A percentile compares a stretch with the other conserved stretches of the same genome.
Conservation (phyloP, 805 yeast genomes). For the Komagataella ulmi region DNA sequence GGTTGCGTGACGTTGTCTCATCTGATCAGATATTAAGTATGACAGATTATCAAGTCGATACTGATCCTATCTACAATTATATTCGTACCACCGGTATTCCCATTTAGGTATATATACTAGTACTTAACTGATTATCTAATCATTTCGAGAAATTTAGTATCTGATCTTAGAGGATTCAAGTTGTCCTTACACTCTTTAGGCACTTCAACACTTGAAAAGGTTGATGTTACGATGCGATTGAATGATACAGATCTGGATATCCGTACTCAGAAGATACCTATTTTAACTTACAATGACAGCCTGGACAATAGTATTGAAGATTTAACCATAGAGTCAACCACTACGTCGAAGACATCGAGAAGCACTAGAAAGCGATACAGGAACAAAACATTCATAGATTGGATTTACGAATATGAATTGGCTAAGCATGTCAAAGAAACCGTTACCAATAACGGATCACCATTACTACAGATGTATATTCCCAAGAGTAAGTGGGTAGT, state of each 20-base stretch:
- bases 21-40: slow-evolving; percentile 30
- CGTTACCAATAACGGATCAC: slow-evolving; percentile 5
- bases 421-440: slow-evolving; percentile 9
- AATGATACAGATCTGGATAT: background rate
- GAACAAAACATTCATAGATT: slow-evolving; percentile 15
- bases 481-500: slow-evolving; percentile 32
- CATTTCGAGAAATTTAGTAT: background rate
- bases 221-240: background rate
- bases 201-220: background rate
- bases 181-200: background rate
- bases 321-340: background rate
- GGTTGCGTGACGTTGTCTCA: slow-evolving; percentile 42
- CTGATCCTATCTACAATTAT: slow-evolving; percentile 45
- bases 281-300: background rate
- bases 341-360: background rate
- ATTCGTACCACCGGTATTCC: slow-evolving; percentile 25
- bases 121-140: background rate
- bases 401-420: slow-evolving; percentile 18
- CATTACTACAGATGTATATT: slow-evolving; percentile 6
- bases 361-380: slow-evolving; percentile 6
- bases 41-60: slow-evolving; percentile 31
- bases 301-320: background rate
- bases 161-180: background rate
- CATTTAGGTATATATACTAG: slow-evolving; percentile 4
- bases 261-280: background rate